These are phyloP conservation scores for Mycogone perniciosa DNA, from an alignment of 2,329 filamentous ascomycete genomes.

Conservation along the genomic window DNA sequence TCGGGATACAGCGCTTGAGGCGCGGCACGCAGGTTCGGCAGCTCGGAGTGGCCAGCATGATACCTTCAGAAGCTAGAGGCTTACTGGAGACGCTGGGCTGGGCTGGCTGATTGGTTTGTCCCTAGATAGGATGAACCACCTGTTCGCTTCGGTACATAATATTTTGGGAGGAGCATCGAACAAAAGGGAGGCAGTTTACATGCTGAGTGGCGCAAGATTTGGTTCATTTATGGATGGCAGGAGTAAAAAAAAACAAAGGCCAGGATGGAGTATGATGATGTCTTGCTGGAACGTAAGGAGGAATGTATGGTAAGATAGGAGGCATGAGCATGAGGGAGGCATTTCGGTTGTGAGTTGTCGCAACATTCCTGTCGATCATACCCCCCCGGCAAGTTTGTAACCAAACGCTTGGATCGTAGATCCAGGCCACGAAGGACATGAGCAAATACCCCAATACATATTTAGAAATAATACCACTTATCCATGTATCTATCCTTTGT, in stretches of 20 bases:
- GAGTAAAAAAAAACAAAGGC: conserved; percentile 11
- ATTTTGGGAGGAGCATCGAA: conserved; percentile 15
- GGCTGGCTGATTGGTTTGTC: conserved; percentile 21
- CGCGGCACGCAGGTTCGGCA: conserved; percentile 54
- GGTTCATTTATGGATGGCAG: conserved; percentile 8
- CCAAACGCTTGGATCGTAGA: conserved; percentile 4
- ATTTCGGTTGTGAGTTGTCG: background rate
- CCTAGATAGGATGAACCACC: conserved; percentile 8
- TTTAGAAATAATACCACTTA: too few relatives aligned
- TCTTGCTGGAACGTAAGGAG: conserved; percentile 23
- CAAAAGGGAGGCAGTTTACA: background rate
- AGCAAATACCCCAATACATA: conserved; percentile 8
- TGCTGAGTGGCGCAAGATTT: background rate
- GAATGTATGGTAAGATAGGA: conserved; percentile 27
- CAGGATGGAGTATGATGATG: conserved; percentile 17
- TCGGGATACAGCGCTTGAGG: conserved; percentile 54
- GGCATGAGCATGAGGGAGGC: conserved; percentile 16
- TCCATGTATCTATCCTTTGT: background rate
- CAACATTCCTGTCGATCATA: conserved; percentile 5
- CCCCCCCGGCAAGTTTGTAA: background rate
- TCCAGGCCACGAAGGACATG: conserved; percentile 10
- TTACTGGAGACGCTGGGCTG: conserved; percentile 56
- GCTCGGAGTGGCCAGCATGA: conserved; percentile 53
- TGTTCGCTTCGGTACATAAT: conserved; percentile 21
- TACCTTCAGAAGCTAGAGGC: conserved; percentile 45